These are phyloP conservation scores for Lecanoromycetidae sp. DNA, from an alignment of 2,329 filamentous ascomycete genomes.

Conservation along the genomic window DNA sequence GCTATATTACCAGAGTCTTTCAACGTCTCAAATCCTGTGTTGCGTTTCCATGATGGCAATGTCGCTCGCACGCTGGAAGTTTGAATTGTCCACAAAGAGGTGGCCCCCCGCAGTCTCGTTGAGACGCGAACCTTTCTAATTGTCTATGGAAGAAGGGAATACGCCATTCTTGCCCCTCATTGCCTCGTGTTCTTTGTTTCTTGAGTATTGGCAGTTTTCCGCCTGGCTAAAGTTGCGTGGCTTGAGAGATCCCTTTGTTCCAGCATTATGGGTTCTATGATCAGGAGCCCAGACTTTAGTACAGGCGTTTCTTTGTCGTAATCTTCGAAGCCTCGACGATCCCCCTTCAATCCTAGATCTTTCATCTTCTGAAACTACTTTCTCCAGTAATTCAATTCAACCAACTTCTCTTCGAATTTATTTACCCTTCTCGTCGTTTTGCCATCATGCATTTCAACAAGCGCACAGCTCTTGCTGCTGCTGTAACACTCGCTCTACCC, in stretches of 20 bases:
- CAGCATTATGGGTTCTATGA: background rate
- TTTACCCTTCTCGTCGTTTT: background rate
- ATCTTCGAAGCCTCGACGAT: background rate
- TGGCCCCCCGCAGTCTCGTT: no score
- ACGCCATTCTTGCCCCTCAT: background rate
- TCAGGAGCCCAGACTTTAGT: no score
- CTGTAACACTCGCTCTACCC: conserved; percentile 24
- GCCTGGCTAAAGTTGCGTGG: background rate
- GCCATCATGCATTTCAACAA: background rate
- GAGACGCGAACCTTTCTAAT: no score
- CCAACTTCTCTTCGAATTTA: background rate
- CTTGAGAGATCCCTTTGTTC: background rate
- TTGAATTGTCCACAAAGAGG: no score
- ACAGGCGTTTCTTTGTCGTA: no score
- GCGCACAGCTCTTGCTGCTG: background rate
- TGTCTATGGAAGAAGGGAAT: background rate
- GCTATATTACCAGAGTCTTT: no score
- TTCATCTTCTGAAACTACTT: background rate
- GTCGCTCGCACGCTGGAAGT: no score
- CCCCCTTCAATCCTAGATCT: background rate
- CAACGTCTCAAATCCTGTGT: no score
- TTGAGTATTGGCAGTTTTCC: background rate
- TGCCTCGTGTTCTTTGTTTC: background rate
- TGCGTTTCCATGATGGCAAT: no score
- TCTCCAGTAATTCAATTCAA: background rate